Evolutionary conservation across 2,329 filamentous ascomycete genomes (phyloP), one percentile per base, ranked within the genome.

Genomic region (Aspergillus phoenicis): DNA sequence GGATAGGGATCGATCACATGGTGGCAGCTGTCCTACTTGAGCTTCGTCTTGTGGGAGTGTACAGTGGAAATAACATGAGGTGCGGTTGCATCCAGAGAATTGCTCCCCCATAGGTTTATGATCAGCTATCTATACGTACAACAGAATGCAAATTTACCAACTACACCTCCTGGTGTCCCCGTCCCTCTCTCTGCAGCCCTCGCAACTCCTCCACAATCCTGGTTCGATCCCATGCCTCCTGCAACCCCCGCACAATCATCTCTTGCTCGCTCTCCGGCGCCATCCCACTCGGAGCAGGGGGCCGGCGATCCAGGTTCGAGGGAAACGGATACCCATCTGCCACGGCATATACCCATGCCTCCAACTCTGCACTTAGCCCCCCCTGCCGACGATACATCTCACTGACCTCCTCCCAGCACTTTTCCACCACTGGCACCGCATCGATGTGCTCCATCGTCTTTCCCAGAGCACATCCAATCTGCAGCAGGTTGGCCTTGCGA

Each of bases 371-470:
- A 59, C 74, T 81, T 58, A 80, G 5, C 5, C 57, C 58, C 3
- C 62, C 68, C 26, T 63, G 62, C 48, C 41, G 56, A 56, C 59
- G 4, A 64, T 86, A 87, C 59, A 84, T 85, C 1, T 79, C 72
- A 47, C 83, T 77, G 8, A 90, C 77, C 1, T 76, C 72, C 0
- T 85, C 78, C 56, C 86, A 87, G 62, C 85, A 84, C 4, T 75
- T 68, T 36, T 78, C 77, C 2, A 88, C 80, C 6, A 87, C 76
- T 0, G 82, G 80, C 11, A 83, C 56, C 0, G 80, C 76, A 65
- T 89, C 84, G 8, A 89, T 78, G 0, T 69, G 80, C 74, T 89
- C 87, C 86, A 89, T 89, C 0, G 86, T 78, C 68, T 87, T 87
- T 0, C 86, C 86, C 67, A 89, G 85, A 0, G 85, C 85, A 62